Conservation (phyloP, 305 asterid genomes). For the Solanum hybrid region DNA sequence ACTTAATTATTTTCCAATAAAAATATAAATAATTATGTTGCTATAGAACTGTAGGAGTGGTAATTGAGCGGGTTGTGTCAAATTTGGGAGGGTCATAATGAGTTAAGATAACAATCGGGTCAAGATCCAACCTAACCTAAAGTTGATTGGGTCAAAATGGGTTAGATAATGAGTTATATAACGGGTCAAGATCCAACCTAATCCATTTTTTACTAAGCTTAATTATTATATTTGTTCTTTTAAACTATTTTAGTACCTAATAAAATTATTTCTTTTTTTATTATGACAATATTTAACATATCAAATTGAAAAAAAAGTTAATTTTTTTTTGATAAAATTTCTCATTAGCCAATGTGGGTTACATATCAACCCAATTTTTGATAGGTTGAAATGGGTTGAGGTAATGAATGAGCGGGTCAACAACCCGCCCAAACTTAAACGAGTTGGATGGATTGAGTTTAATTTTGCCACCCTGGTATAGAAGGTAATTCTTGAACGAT, state of each 20-base stretch:
- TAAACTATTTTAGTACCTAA: background rate
- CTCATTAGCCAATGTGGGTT: background rate
- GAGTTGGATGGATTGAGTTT: background rate
- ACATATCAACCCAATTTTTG: background rate
- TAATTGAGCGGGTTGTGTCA: background rate
- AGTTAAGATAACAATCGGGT: background rate
- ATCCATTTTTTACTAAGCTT: background rate
- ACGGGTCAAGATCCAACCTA: background rate
- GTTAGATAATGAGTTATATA: background rate
- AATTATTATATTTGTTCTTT: too few species aligned
- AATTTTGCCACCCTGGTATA: background rate
- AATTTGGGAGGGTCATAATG: background rate
- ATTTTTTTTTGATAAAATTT: too few species aligned
- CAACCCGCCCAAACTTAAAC: background rate
- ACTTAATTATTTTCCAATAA: background rate
- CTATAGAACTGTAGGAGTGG: background rate
- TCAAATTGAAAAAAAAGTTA: too few species aligned
- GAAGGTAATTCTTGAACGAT: background rate
- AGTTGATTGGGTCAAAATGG: background rate
- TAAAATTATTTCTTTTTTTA: too few species aligned
- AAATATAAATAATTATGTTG: too few species aligned
- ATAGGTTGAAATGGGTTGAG: background rate
- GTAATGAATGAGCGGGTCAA: background rate
- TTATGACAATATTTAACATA: background rate
- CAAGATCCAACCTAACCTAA: background rate